These are phyloP conservation scores for Scortechinia acanthostroma DNA, from an alignment of 2,329 filamentous ascomycete genomes.

Conservation along the genomic window DNA sequence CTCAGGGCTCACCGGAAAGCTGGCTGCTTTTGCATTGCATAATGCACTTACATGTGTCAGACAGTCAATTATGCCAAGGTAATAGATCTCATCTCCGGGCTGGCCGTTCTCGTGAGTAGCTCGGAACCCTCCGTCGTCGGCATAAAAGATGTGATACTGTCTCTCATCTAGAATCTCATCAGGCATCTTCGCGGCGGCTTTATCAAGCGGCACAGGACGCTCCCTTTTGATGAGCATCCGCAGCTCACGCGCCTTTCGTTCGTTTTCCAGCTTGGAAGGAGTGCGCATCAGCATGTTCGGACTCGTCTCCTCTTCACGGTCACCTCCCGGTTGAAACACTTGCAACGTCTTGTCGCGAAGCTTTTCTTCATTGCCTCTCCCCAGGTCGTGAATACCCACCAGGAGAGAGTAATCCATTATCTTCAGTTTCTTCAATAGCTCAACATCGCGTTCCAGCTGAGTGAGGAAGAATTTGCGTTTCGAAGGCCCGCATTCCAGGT, in stretches of 20 bases:
- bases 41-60: conserved; percentile 75
- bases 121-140: conserved; percentile 85
- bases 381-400: conserved; percentile 85
- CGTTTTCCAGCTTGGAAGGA: conserved; percentile 86
- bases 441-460: conserved; percentile 82
- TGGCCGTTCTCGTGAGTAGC: conserved; percentile 86
- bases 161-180: conserved; percentile 75
- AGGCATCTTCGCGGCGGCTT: conserved; percentile 78
- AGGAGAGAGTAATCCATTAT: conserved; percentile 99
- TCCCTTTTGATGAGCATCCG: conserved; percentile 88
- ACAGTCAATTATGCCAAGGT: conserved; percentile 96
- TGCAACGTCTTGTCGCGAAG: conserved; percentile 81
- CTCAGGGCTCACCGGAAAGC: neutral
- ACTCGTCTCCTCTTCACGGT: conserved; percentile 44
- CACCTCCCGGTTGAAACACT: conserved; percentile 85
- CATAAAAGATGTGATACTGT: conserved; percentile 64
- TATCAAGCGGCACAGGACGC: conserved; percentile 84
- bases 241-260: conserved; percentile 82
- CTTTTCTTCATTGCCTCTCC: conserved; percentile 90
- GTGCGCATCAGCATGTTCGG: conserved; percentile 72
- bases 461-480: conserved; percentile 85
- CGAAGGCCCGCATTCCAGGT: conserved; percentile 79
- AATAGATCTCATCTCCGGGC: conserved; percentile 88
- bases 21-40: too few species aligned
- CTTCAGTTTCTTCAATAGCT: conserved; percentile 75